Base-by-base conservation (phyloP, 257 asterid species). In the Thymus quinquecostatus region DNA sequence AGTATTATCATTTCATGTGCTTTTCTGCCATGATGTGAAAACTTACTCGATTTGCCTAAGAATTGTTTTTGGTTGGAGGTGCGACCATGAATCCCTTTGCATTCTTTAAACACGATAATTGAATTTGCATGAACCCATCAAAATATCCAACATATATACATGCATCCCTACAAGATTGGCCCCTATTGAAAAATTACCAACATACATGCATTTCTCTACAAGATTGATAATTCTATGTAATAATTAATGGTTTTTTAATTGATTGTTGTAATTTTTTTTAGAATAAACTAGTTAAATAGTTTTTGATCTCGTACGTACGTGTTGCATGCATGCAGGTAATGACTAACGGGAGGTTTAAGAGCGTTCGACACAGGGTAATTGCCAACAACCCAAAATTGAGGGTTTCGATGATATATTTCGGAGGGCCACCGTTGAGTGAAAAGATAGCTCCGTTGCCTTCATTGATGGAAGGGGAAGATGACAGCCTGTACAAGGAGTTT, bases 391-490 rank as follows among this genome's bases (percentile, higher is more conserved):
- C 64, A 0, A 78, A 73, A 76, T 63, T 89, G 47, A 80, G 92
- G 79, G 68, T 86, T 28, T 86, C 92, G 55, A 86, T 86, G 89
- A 84, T 86, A 29, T 86, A 86, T 69, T 84, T 86, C 54, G 92
- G 92, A 72, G 92, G 92, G 50, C 89, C 92, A 66, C 92, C 92
- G 8, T 51, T 86, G 81, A 82, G 89, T 33, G 89, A 86, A 55
- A 86, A 82, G 79, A 86, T 86, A 65, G 89, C 86, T 40, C 92
- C 92, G 12, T 80, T 84, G 85, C 71, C 89, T 56, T 84, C 87
- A 64, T 68, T 86, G 33, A 79, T 81, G 80, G 79, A 73, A 60
- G 89, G 86, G 6, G 87, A 81, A 49, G 88, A 79, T 78, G 82
- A 87, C 81, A 84, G 89, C 60, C 82, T 86, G 79, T 86, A 86